Evolutionary conservation across 1,284 basidiomycete species (phyloP), one percentile per base, ranked within the genome.

Genomic region (Mycena citricolor): DNA sequence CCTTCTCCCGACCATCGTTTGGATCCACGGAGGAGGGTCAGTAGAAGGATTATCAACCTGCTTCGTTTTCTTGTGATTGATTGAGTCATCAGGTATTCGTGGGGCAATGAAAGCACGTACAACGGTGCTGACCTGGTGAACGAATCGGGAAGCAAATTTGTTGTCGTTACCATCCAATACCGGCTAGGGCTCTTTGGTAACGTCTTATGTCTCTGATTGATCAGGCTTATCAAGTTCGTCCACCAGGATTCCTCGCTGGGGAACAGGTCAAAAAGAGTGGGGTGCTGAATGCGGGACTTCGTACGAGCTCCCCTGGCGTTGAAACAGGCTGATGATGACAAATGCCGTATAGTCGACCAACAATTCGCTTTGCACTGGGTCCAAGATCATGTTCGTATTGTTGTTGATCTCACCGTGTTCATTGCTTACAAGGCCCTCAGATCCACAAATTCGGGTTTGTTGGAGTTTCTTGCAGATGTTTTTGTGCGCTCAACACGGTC

Each of bases 1-100:
- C 10, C 26, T 29, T 8, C 21, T 19, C 14, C 44, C 39, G 6
- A 47, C 39, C 1, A 36, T 68, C 7, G 54, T 68, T 12, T 68
- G 54, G 57, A 66, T 67, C 20, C 67, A 68, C 26, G 66, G 66
- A 23, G 64, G 65, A 49, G 62, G n/a, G n/a, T n/a, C n/a, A n/a
- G n/a, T n/a, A 11, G 16, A 20, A 40, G 10, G 8, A 7, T 2
- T 24, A 20, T 8, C n/a, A 16, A 2, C 23, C 16, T 7, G 40
- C 24, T n/a, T n/a, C n/a, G n/a, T n/a, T n/a, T n/a, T n/a, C n/a
- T n/a, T n/a, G n/a, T n/a, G n/a, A n/a, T n/a, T n/a, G n/a, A n/a
- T n/a, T n/a, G n/a, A n/a, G n/a, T n/a, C n/a, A n/a, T n/a, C 16
- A 59, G 57, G 29, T 56, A 57, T 32, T 25, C 41, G 2, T 20